Evolutionary conservation across 768 basidiomycete genomes (phyloP), one percentile per base, ranked within the genome.

Genomic region (Ramaria sp.): DNA sequence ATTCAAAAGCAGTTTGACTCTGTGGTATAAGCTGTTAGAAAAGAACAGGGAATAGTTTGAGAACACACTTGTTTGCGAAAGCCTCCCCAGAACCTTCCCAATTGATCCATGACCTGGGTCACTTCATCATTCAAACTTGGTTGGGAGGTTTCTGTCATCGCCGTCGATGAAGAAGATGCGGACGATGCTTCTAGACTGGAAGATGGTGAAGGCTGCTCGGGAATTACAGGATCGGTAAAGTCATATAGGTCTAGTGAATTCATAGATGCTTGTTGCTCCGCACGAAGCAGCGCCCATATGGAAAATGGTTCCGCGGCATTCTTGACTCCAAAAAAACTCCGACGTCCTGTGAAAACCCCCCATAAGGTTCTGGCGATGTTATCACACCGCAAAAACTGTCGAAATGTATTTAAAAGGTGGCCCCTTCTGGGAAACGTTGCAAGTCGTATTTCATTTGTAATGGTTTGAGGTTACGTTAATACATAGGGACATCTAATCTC

Each of bases 21-120:
- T 90, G 56, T 6, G 41, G 45, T 22, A 58, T n/a, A 55, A 39
- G 18, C 3, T 6, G 18, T 47, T 47, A 24, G 27, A 47, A 6
- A 24, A 25, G 28, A 47, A 27, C 27, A 47, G 8, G 25, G 24
- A 27, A 3, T n/a, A 24, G 42, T 16, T 47, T 24, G 18, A 28
- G 36, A 24, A 28, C 80, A 59, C 61, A 82, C 91, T 82, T 93
- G 91, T 66, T 85, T 88, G 72, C 82, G 80, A 63, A 94, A 86
- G 28, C 89, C 87, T 43, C 90, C 90, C 93, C 93, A 96, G 64
- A 92, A 83, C 50, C 84, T 75, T 27, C 83, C 82, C 12, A 95
- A 71, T 62, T 89, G 85, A n/a, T 88, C 88, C 39, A 94, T 80
- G 22, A 92, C 92, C 62, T 95, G 85, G 1, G 77, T 77, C 13